phyloP scores from a whole-genome alignment of 2,329 filamentous ascomycete species.

The Phialophora macrospora region DNA sequence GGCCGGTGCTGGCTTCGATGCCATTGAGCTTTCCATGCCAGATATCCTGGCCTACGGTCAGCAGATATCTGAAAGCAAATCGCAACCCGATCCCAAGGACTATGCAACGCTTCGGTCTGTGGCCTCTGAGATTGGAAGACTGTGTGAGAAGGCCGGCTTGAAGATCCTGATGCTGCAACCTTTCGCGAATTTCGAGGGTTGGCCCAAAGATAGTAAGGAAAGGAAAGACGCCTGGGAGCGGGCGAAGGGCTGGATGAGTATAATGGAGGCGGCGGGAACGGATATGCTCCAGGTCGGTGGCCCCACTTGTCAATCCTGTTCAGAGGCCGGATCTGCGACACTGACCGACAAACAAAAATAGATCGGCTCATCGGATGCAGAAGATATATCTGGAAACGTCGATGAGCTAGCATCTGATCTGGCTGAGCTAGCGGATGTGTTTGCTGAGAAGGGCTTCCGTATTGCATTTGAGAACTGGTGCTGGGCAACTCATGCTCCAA shows the following conservation, averaged over 20 bases:
- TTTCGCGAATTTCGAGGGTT: slow-evolving; percentile 78
- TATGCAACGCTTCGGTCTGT: slow-evolving; percentile 63
- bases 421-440: slow-evolving; percentile 65
- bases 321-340: not conserved
- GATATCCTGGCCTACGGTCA: slow-evolving; percentile 70
- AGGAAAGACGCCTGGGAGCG: slow-evolving; percentile 66
- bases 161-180: slow-evolving; percentile 74
- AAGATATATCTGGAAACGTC: slow-evolving; percentile 58
- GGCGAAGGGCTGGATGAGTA: slow-evolving; percentile 68
- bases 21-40: slow-evolving; percentile 75
- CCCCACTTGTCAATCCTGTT: not conserved
- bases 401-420: slow-evolving; percentile 65
- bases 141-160: slow-evolving; percentile 61
- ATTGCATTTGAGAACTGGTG: slow-evolving; percentile 84
- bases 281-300: slow-evolving; percentile 69
- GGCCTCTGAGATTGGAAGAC: slow-evolving; percentile 58
- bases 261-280: slow-evolving; percentile 72
- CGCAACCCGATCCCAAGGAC: slow-evolving; percentile 61
- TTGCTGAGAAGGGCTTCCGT: slow-evolving; percentile 61
- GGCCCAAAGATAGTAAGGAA: slow-evolving; percentile 62
- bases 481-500: slow-evolving; percentile 72
- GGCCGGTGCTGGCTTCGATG: slow-evolving; percentile 56
- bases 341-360: slow-evolving; percentile 37
- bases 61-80: slow-evolving; percentile 50
- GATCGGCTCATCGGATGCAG: slow-evolving; percentile 68